These are phyloP conservation scores for Acephala macrosclerotiorum DNA, from an alignment of 2,329 filamentous ascomycete species.

Conservation along the genomic window DNA sequence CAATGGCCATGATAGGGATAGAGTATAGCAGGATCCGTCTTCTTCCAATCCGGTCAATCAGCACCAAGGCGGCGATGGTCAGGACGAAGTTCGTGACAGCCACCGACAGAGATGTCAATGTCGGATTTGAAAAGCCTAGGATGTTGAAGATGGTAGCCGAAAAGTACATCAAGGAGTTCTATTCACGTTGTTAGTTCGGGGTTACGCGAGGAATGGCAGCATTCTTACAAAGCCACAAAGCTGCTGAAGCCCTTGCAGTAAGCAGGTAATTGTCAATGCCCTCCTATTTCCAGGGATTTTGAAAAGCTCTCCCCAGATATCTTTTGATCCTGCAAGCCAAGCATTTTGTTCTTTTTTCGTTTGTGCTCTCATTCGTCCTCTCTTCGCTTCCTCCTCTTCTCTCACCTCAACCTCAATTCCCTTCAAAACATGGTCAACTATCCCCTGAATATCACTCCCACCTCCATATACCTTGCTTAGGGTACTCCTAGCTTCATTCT, in stretches of 20 bases:
- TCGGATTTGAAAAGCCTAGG: slow-evolving; percentile 80
- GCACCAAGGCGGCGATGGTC: slow-evolving; percentile 74
- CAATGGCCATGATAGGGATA: slow-evolving; percentile 82
- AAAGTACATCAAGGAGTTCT: slow-evolving; percentile 94
- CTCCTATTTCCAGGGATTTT: slow-evolving; percentile 70
- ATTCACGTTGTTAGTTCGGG: slow-evolving; percentile 17
- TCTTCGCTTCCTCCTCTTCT: slow-evolving; percentile 66
- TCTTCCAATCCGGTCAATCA: slow-evolving; percentile 83
- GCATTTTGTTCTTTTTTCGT: slow-evolving; percentile 30
- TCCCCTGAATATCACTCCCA: slow-evolving; percentile 49
- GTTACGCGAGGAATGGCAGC: not conserved
- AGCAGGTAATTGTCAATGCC: slow-evolving; percentile 83
- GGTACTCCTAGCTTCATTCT: slow-evolving; percentile 68
- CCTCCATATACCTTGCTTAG: slow-evolving; percentile 69
- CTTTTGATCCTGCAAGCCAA: slow-evolving; percentile 42
- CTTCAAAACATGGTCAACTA: slow-evolving; percentile 67
- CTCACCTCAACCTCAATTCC: slow-evolving; percentile 77
- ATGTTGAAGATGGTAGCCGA: slow-evolving; percentile 82
- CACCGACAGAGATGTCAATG: slow-evolving; percentile 80
- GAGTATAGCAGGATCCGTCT: slow-evolving; percentile 82
- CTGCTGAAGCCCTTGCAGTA: slow-evolving; percentile 88
- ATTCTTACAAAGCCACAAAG: slow-evolving; percentile 78
- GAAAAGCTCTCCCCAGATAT: slow-evolving; percentile 61
- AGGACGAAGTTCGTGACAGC: slow-evolving; percentile 85
- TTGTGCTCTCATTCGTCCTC: slow-evolving; percentile 34